phyloP scores from a whole-genome alignment of 225 moss, liverwort and hornwort species.

The Takakia lepidozioides region DNA sequence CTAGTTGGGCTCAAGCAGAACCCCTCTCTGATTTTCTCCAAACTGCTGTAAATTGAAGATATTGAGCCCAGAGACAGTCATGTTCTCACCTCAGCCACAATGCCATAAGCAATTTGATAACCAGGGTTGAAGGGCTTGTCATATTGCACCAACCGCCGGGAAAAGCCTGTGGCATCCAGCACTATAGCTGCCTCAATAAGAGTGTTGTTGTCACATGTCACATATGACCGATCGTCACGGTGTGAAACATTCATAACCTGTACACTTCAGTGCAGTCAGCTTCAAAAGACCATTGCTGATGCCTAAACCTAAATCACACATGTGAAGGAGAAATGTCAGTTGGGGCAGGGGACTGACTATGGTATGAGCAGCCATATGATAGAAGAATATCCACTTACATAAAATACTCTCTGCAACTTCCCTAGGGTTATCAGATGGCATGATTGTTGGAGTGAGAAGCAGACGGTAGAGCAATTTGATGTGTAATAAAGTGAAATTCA shows the following conservation, averaged over 20 bases:
- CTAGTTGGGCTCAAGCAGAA: too few relatives aligned
- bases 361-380: not conserved
- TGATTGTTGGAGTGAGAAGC: too few relatives aligned
- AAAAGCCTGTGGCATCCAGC: conserved; percentile 93
- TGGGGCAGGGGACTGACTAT: not conserved
- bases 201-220: conserved; percentile 83
- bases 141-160: conserved; percentile 91
- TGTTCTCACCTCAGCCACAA: conserved; percentile 97
- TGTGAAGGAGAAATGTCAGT: not conserved
- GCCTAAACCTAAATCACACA: not conserved
- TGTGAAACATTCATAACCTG: conserved; percentile 92
- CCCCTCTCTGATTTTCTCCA: too few relatives aligned
- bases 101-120: conserved; percentile 94
- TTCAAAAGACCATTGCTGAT: too few relatives aligned
- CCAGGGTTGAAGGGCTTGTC: conserved; percentile 98
- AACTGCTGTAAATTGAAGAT: too few relatives aligned
- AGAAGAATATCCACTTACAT: not conserved
- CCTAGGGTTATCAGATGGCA: too few relatives aligned
- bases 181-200: conserved; percentile 82
- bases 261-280: conserved; percentile 1
- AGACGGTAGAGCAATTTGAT: too few relatives aligned
- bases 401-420: not conserved
- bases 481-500: too few relatives aligned
- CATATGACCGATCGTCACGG: conserved; percentile 73
- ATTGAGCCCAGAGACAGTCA: too few relatives aligned